Evolutionary conservation across 1,139 yeast genomes (phyloP).

Genomic region (Scheffersomyces segobiensis): DNA sequence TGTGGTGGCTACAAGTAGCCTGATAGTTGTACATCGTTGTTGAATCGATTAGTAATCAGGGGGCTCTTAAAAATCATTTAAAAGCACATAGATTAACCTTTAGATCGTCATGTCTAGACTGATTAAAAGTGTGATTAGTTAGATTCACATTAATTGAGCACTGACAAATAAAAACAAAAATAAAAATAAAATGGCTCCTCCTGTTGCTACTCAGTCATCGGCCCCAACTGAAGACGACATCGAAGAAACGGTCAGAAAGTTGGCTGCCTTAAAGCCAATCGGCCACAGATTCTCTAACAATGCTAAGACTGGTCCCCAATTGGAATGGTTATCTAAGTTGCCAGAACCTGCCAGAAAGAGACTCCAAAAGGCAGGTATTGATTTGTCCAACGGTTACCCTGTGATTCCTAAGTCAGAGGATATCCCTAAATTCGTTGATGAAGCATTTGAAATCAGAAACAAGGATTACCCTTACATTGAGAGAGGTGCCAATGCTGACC

Average conservation of each 20-base stretch:
- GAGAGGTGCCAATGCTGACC: constrained; percentile 51
- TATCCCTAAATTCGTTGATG: constrained; percentile 53
- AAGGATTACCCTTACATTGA: constrained; percentile 43
- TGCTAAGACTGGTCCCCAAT: constrained; percentile 7
- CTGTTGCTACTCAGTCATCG: constrained; percentile 1
- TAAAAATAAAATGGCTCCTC: constrained; percentile 4
- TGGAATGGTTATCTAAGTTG: constrained; percentile 16
- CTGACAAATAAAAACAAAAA: constrained; percentile 2
- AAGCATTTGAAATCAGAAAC: constrained; percentile 46
- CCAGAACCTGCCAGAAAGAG: constrained; percentile 39
- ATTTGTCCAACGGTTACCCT: constrained; percentile 45
- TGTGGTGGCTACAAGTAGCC: background rate
- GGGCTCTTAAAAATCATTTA: background rate
- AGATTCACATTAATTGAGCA: background rate
- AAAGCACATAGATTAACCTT: background rate
- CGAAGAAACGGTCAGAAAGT: constrained; percentile 13
- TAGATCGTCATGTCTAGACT: background rate
- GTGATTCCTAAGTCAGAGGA: constrained; percentile 27
- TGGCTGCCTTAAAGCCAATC: constrained; percentile 18
- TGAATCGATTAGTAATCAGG: background rate
- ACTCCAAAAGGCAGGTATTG: constrained; percentile 36
- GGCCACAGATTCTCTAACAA: constrained; percentile 10
- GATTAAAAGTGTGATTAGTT: background rate
- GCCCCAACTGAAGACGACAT: constrained; percentile 10
- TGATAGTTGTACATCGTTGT: background rate